These are phyloP conservation scores for Sporothrix protearum DNA, from an alignment of 2,329 filamentous ascomycete genomes.

Conservation along the genomic window DNA sequence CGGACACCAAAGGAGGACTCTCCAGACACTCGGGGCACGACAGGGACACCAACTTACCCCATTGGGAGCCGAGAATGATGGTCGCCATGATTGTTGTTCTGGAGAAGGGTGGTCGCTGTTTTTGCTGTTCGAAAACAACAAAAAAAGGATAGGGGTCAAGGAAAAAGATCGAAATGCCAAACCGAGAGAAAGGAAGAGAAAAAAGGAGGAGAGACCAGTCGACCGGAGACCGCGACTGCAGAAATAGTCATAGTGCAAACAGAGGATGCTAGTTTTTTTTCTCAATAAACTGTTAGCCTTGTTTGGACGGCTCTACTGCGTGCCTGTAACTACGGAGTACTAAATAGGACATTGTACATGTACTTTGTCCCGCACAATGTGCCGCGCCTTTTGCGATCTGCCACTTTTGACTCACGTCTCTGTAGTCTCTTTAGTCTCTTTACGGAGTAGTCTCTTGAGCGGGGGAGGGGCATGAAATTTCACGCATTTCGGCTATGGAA, in stretches of 20 bases:
- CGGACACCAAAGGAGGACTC: no score
- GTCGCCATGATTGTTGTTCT: slow-evolving; percentile 45
- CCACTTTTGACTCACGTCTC: slow-evolving; percentile 7
- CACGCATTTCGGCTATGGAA: not conserved
- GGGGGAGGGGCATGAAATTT: slow-evolving; percentile 1
- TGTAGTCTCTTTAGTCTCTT: no score
- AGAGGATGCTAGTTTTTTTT: slow-evolving; percentile 8
- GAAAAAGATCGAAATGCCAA: slow-evolving; percentile 23
- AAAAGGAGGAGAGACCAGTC: not conserved
- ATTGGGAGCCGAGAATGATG: slow-evolving; percentile 58
- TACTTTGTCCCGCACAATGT: not conserved
- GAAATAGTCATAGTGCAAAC: no score
- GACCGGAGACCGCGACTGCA: not conserved
- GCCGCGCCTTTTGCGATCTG: not conserved
- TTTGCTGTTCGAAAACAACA: not conserved
- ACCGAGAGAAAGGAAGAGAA: slow-evolving; percentile 4
- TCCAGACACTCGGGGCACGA: no score
- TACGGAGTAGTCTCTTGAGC: not conserved
- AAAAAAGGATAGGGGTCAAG: slow-evolving; percentile 14
- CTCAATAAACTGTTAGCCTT: not conserved
- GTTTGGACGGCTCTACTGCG: not conserved
- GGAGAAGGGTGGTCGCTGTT: not conserved
- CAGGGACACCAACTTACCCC: slow-evolving; percentile 44
- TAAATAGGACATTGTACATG: not conserved
- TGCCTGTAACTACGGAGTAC: not conserved